These are phyloP conservation scores for Colletotrichum destructivum DNA, from an alignment of 2,329 filamentous ascomycete species.

Conservation along the genomic window DNA sequence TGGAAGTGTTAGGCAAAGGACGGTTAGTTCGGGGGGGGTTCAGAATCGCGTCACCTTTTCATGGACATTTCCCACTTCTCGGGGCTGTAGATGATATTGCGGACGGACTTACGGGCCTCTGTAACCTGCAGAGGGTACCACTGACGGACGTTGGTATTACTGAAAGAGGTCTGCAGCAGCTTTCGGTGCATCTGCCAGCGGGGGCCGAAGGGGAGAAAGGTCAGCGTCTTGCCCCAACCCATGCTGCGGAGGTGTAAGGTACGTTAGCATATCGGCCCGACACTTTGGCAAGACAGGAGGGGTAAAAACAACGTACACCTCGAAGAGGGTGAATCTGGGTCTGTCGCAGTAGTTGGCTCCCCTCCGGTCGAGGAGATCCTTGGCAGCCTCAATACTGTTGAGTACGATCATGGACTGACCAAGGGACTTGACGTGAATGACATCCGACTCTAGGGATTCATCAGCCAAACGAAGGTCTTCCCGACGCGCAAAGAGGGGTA, in stretches of 20 bases:
- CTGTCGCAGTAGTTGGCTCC: slow-evolving; percentile 62
- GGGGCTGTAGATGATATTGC: slow-evolving; percentile 43
- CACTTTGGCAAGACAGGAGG: neutral
- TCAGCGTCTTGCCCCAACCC: slow-evolving; percentile 63
- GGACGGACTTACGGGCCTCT: slow-evolving; percentile 49
- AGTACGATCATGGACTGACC: slow-evolving; percentile 58
- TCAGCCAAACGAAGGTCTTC: slow-evolving; percentile 1
- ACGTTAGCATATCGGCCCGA: slow-evolving; percentile 23
- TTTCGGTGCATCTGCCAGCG: slow-evolving; percentile 60
- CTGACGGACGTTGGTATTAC: slow-evolving; percentile 53
- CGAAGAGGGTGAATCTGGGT: slow-evolving; percentile 60
- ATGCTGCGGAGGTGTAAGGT: slow-evolving; percentile 47
- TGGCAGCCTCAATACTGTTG: slow-evolving; percentile 59
- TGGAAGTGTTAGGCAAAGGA: slow-evolving; percentile 27
- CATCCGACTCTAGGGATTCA: slow-evolving; percentile 45
- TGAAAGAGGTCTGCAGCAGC: slow-evolving; percentile 61
- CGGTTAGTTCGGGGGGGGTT: no score
- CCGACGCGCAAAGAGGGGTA: neutral
- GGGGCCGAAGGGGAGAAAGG: slow-evolving; percentile 60
- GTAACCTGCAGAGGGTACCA: slow-evolving; percentile 53
- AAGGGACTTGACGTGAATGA: slow-evolving; percentile 51
- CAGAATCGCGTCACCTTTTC: slow-evolving; percentile 28
- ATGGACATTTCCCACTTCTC: slow-evolving; percentile 44
- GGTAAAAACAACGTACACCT: slow-evolving; percentile 46
- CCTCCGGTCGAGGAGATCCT: slow-evolving; percentile 61